Base-by-base conservation (phyloP, 768 basidiomycete genomes). In the Lentinula edodes region DNA sequence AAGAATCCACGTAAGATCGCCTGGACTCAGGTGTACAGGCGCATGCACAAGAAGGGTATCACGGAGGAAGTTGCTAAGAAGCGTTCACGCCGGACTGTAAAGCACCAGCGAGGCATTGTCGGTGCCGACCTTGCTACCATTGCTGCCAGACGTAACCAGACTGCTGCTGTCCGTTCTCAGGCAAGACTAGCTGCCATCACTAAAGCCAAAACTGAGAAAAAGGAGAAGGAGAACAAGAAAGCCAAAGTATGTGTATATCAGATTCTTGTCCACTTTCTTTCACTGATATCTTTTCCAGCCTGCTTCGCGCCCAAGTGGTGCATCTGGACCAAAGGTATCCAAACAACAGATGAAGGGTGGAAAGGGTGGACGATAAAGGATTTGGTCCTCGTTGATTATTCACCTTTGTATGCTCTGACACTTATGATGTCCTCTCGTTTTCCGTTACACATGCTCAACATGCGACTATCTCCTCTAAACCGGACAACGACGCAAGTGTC, bases 1-100 rank as follows among this genome's bases (percentile, higher is more conserved):
- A 99, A 99, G 83, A 98, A 99, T 84, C 97, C 97, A 57, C 93
- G 97, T 74, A 98, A 98, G 87, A 95, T 98, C 79, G 90, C 96
- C 65, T 98, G 96, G 96, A 98, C 96, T 42, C 78, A 81, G 69
- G 85, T 90, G 64, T 96, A 91, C 84, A 90, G 93, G 66, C 90
- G 95, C 69, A 93, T 97, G 89, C 97, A 98, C 87, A 97, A 96
- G 88, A 99, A 99, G 88, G 97, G 97, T 75, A 87, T 98, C 76
- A 95, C 95, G 55, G 96, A 98, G 80, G 96, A 98, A 78, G 91
- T 95, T 58, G 94, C 95, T 71, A 99, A 98, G 93, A 98, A 97
- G 83, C 90, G 96, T 66, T 91, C 91, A 55, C 91, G 95, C 78
- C 88, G 89, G 77, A 94, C 93, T 66, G 93, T 98, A 72, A 99